Evolutionary conservation across 208 protist genomes (phyloP), one percentile per base, ranked within the genome.

Genomic region (Naegleria lovaniensis): DNA sequence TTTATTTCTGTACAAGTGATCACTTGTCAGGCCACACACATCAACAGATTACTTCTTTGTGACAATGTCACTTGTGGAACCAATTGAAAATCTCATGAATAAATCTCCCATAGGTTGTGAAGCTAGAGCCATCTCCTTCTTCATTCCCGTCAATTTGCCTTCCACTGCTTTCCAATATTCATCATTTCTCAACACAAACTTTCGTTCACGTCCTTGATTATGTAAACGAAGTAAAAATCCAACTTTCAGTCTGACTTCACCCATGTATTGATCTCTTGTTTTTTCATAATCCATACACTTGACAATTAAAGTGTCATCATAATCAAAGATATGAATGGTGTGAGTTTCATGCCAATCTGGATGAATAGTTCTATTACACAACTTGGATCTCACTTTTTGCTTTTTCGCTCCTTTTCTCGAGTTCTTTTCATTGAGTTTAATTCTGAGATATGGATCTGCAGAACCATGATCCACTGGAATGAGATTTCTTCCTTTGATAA

Each of bases 261-360:
- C 67, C 67, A 79, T 79, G n/a, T 79, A 79, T 79, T 79, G 67
- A 79, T 79, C 67, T 79, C 67, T 79, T 79, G 67, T 79, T n/a
- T 36, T 79, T 79, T 79, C 25, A 36, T 79, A 79, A 33, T 79
- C 67, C 67, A 79, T 79, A 79, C 67, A 79, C n/a, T 79, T 79
- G 3, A 79, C 29, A 79, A 79, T 79, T 79, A 79, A 79, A 79
- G 19, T 36, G n/a, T 79, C 67, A 13, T 79, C 67, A 79, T 79
- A 79, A 79, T 79, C 67, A 79, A 79, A 79, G 16, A 79, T 79
- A 6, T 79, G 67, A 79, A 79, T 79, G n/a, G 29, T 36, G n/a
- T 79, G 67, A 36, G 67, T 25, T 79, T 79, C 67, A 79, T 79
- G 16, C 67, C 67, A 79, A 79, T 79, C 67, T 1, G 67, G 67